Base-by-base conservation (phyloP, 371 early-diverging fungal genomes). In the Mortierella sp. region DNA sequence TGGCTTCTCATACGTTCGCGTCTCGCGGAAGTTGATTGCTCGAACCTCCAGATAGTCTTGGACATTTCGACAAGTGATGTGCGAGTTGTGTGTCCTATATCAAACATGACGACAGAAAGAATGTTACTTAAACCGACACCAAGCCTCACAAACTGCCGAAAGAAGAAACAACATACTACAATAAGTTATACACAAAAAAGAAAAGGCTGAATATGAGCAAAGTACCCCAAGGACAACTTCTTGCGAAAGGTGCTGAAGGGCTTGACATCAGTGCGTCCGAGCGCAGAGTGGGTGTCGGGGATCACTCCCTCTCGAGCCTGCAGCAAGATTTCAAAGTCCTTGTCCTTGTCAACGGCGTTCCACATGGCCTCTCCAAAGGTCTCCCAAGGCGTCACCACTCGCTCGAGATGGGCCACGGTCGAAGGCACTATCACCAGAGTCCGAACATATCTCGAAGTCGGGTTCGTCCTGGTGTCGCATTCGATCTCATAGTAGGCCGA, bases 331-430 rank as follows among this genome's bases (percentile, higher is more conserved):
- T 77, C 78, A 43, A 82, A 77, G 39, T 77, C 82, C 14, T 64
- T 31, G 45, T 71, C 41, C 29, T 66, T 73, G 16, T 82, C 82
- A n/a, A 82, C 44, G 8, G 75, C 61, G 29, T 74, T 68, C 77
- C 77, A 77, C 39, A 61, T 77, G 40, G 78, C 82, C 26, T 73
- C 77, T 0, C 74, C 75, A 63, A 63, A 82, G 26, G 78, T 77
- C 19, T 78, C 69, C 82, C 82, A 82, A 2, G 82, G 82, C 14
- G 78, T 74, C 16, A 82, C 82, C 26, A 82, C 82, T 14, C 77
- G 71, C 14, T 82, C 78, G 13, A 82, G 66, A 19, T 72, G 53
- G 37, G 82, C 82, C 11, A 64, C 37, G 2, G 66, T 74, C 13
- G 82, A 66, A 4, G 82, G 75, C 4, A 82, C 72, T 0, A 65